phyloP scores from a whole-genome alignment of 768 basidiomycete species.

The Phanerodontia chrysosporium region DNA sequence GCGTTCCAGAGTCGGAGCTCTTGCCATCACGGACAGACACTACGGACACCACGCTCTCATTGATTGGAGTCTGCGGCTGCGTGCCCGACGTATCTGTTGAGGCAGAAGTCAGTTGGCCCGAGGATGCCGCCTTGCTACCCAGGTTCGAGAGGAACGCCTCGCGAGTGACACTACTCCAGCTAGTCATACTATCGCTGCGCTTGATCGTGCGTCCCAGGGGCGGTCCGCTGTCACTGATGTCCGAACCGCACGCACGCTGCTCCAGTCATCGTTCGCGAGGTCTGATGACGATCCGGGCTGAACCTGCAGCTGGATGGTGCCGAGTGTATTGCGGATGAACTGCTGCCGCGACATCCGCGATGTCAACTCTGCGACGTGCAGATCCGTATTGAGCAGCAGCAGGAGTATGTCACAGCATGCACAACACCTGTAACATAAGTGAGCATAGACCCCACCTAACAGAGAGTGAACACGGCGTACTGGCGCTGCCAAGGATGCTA shows the following conservation, averaged over 20 bases:
- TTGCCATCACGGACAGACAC: slow-evolving; percentile 40
- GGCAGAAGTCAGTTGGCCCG: slow-evolving; percentile 23
- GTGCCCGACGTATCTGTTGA: slow-evolving; percentile 12
- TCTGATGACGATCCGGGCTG: slow-evolving; percentile 63
- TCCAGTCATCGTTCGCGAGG: slow-evolving; percentile 60
- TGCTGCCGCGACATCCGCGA: slow-evolving; percentile 89
- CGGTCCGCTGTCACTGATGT: slow-evolving; percentile 46
- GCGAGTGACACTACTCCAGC: slow-evolving; percentile 75
- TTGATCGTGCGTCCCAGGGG: slow-evolving; percentile 47
- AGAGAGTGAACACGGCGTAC: slow-evolving; percentile 44
- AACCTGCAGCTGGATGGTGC: slow-evolving; percentile 77
- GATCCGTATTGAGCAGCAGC: slow-evolving; percentile 91
- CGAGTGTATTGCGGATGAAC: slow-evolving; percentile 89
- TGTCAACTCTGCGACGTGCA: slow-evolving; percentile 89
- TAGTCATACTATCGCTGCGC: slow-evolving; percentile 78
- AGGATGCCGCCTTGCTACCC: slow-evolving; percentile 18
- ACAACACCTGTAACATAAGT: slow-evolving; percentile 63
- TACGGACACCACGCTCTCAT: slow-evolving; percentile 64
- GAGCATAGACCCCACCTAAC: neutral
- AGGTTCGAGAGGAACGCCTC: slow-evolving; percentile 46
- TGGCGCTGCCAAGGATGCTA: slow-evolving; percentile 77
- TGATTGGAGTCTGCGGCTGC: slow-evolving; percentile 35
- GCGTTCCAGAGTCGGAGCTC: slow-evolving; percentile 27
- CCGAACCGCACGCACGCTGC: slow-evolving; percentile 58
- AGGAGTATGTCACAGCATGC: slow-evolving; percentile 95